Evolutionary conservation across 331 rosid genomes (phyloP).

Genomic region (Dryas integrifolia): DNA sequence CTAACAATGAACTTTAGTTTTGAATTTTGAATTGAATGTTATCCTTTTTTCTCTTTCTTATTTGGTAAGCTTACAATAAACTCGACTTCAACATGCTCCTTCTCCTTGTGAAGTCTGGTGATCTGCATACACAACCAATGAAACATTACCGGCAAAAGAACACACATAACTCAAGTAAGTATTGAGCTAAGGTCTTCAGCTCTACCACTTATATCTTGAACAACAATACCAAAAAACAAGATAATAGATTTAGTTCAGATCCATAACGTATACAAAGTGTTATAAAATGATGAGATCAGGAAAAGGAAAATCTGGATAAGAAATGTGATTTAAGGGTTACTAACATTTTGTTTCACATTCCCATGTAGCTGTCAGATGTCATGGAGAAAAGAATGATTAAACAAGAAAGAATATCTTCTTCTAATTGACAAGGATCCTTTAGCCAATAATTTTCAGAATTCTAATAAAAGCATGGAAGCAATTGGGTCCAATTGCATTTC

Average conservation of each 20-base stretch:
- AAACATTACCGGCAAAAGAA: slow-evolving; percentile 12
- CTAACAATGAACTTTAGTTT: not conserved
- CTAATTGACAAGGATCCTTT: not conserved
- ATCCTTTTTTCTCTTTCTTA: not conserved
- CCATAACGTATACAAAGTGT: not conserved
- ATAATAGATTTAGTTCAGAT: not conserved
- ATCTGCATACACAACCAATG: slow-evolving; percentile 28
- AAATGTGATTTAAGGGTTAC: not conserved
- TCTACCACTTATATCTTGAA: not conserved
- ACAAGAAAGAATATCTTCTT: not conserved
- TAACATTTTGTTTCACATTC: not conserved
- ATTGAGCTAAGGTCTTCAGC: not conserved
- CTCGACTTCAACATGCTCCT: slow-evolving; percentile 55
- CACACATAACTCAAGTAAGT: not conserved
- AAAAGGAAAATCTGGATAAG: not conserved
- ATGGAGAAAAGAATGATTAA: not conserved
- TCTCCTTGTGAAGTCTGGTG: slow-evolving; percentile 47
- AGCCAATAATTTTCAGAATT: too few species aligned
- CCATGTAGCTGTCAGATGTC: not conserved
- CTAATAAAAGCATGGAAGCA: not conserved
- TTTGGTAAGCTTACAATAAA: slow-evolving; percentile 40
- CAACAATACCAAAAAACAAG: not conserved
- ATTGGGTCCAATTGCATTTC: not conserved
- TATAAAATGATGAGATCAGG: not conserved
- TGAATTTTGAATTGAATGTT: not conserved